Evolutionary conservation across 805 yeast species (phyloP), one percentile per base, ranked within the genome.

Genomic region (Candida ficus): DNA sequence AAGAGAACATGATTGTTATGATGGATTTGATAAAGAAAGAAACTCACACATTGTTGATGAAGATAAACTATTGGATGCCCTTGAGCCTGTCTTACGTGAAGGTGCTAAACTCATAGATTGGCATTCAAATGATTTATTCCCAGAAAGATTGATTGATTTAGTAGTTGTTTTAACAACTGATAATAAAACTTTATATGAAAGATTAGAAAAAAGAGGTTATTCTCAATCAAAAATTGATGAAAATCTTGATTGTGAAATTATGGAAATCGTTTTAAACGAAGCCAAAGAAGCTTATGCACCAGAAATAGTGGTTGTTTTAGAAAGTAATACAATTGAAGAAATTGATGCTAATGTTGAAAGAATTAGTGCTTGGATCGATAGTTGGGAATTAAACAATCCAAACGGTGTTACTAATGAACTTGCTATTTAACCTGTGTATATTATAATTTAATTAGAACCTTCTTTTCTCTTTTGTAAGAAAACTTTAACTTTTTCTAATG

Each of bases 111-210:
- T 93, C 8, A 71, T 93, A 11, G 99, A 93, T 62, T 93, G 99
- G 99, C 99, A 93, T 60, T 93, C 91, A 33, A 88, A 95, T 63
- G 99, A 93, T 56, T 76, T 87, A 17, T 91, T 93, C 57, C 98
- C 98, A 1, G 98, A 89, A 58, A 68, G 95, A 50, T 74, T 88
- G 59, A 85, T 93, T 38, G 99, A 93, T 61, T 70, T 93, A 46
- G 98, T 93, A 6, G 83, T 89, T 29, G 99, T 93, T 1, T 69
- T 93, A 41, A 71, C 90, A 48, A 80, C 95, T 33, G 83, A 85
- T 54, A 88, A 85, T 54, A 64, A 79, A 13, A 61, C 68, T 1
- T 71, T 93, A 20, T 83, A 73, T 61, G 95, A 88, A 38, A 72
- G 99, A 53, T 68, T 93, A 50, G 67, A 70, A 45, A 73, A 76